phyloP scores from a whole-genome alignment of 2,329 filamentous ascomycete species.

The Cladorrhinum sp. region DNA sequence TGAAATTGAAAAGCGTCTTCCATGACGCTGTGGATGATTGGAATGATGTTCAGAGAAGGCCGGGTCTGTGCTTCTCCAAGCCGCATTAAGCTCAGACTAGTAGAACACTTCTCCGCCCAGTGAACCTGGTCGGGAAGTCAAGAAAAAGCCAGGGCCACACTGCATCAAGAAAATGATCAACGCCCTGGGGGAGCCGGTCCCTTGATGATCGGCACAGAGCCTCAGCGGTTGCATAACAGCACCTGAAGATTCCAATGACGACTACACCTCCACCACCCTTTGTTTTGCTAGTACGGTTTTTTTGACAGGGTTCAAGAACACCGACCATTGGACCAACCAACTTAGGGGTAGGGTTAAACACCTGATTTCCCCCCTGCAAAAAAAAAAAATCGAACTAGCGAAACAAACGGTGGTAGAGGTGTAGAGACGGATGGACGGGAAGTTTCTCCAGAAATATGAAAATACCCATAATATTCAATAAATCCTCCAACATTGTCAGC shows the following conservation, averaged over 20 bases:
- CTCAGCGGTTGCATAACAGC: background rate
- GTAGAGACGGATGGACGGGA: background rate
- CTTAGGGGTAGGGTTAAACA: too few species aligned
- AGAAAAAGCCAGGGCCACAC: too few species aligned
- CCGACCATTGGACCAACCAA: too few species aligned
- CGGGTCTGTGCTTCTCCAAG: conserved; percentile 7
- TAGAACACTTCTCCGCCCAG: background rate
- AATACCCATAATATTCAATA: background rate
- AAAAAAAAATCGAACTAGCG: too few species aligned
- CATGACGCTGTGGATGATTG: background rate
- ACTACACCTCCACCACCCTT: too few species aligned
- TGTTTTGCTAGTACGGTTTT: too few species aligned
- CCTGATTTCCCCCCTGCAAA: too few species aligned
- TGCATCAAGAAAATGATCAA: background rate
- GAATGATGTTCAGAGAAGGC: background rate
- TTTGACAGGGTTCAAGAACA: too few species aligned
- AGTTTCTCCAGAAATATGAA: background rate
- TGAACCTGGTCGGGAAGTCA: too few species aligned
- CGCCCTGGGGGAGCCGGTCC: background rate
- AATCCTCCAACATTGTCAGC: background rate
- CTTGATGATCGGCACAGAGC: conserved; percentile 3
- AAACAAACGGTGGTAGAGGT: too few species aligned
- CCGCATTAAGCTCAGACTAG: background rate
- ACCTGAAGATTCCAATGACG: background rate
- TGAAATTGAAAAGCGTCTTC: background rate